A percentile compares a stretch with the other conserved stretches of the same genome.
These are phyloP conservation scores for Penstemon davidsonii DNA, from an alignment of 257 asterid genomes.

Conservation along the genomic window DNA sequence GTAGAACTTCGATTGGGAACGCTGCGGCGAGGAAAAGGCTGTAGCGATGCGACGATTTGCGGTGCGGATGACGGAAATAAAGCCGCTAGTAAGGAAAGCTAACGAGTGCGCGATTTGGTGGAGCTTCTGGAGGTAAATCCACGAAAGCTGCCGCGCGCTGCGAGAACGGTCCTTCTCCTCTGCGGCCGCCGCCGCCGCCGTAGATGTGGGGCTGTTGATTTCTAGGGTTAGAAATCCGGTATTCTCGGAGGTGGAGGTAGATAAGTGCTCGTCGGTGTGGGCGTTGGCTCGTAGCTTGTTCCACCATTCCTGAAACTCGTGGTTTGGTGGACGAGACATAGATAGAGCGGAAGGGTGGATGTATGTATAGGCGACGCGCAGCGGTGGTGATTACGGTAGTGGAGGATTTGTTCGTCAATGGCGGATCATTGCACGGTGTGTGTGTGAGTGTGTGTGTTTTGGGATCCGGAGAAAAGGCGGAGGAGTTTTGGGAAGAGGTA, in stretches of 20 bases:
- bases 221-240: conserved; percentile 39
- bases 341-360: no score
- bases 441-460: no score
- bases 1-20: conserved; percentile 56
- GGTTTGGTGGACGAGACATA: conserved; percentile 87
- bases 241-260: conserved; percentile 36
- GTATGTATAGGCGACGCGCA: no score
- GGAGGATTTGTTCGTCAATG: no score
- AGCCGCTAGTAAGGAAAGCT: conserved; percentile 47
- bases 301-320: conserved; percentile 98
- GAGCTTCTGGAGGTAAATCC: conserved; percentile 76
- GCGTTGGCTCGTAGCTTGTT: conserved; percentile 66
- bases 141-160: conserved; percentile 81
- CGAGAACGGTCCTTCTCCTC: conserved; percentile 68
- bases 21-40: conserved; percentile 30
- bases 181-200: conserved; percentile 23
- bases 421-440: no score
- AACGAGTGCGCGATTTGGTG: conserved; percentile 54
- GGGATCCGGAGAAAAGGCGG: no score
- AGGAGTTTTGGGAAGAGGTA: no score
- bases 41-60: conserved; percentile 63
- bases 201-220: conserved; percentile 40
- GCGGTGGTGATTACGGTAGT: no score
- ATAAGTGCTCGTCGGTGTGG: conserved; percentile 37
- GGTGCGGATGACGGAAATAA: conserved; percentile 56